A percentile compares a stretch with the other conserved stretches of the same genome.
Evolutionary conservation across 345 rosid species (phyloP).

Genomic region (Leavenworthia alabamica): DNA sequence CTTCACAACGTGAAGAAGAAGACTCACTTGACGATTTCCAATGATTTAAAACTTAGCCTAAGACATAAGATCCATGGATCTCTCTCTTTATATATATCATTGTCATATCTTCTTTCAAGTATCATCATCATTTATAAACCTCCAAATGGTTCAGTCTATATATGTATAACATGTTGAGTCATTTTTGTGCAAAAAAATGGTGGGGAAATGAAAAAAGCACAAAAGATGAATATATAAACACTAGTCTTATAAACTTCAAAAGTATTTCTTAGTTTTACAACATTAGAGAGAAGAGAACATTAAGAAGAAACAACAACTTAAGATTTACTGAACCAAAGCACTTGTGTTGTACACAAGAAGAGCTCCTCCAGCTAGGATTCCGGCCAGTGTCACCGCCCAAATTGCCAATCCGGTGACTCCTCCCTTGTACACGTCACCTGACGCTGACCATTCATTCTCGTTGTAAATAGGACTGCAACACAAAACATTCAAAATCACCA

Average conservation of each 20-base stretch:
- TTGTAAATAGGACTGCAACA: slow-evolving; percentile 70
- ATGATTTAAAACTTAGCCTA: neutral
- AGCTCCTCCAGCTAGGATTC: slow-evolving; percentile 79
- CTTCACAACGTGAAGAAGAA: slow-evolving; percentile 39
- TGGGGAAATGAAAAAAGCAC: neutral
- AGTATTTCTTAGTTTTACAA: neutral
- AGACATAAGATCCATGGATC: neutral
- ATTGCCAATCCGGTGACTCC: slow-evolving; percentile 83
- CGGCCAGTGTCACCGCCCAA: slow-evolving; percentile 85
- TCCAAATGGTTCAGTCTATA: neutral
- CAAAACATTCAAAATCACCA: neutral
- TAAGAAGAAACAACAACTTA: neutral
- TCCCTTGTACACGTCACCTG: slow-evolving; percentile 77
- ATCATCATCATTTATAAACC: neutral
- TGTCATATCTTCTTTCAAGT: neutral
- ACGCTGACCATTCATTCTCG: slow-evolving; percentile 58
- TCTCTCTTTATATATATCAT: neutral
- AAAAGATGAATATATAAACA: slow-evolving; percentile 17
- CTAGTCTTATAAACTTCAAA: neutral
- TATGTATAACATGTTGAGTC: neutral
- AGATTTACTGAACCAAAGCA: slow-evolving; percentile 67
- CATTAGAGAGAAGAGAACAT: slow-evolving; percentile 3
- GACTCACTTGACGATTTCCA: slow-evolving; percentile 36
- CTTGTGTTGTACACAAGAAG: slow-evolving; percentile 97
- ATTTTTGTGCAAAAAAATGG: neutral